Percentiles rank a stretch among this genome's conserved stretches.
Evolutionary conservation across 2,329 filamentous ascomycete species (phyloP).

Genomic region (Aureobasidium lini): DNA sequence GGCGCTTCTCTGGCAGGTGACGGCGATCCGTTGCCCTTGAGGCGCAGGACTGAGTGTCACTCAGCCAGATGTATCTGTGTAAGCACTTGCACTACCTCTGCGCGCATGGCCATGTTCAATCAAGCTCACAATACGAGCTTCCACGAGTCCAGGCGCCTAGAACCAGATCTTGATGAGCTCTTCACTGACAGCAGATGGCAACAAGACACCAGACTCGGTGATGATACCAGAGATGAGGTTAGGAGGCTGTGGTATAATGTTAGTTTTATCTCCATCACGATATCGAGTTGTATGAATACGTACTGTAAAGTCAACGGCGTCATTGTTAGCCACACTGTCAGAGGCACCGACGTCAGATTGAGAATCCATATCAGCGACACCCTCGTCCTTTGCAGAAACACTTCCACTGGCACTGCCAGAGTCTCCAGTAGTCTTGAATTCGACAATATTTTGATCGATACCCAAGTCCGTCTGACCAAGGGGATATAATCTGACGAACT

Average conservation of each 20-base stretch:
- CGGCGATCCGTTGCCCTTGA: too few relatives aligned
- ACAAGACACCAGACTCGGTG: slow-evolving; percentile 66
- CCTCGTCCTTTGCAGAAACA: slow-evolving; percentile 19
- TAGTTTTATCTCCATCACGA: slow-evolving; percentile 16
- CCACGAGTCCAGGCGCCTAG: slow-evolving; percentile 16
- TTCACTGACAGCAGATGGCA: slow-evolving; percentile 62
- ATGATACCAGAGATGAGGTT: slow-evolving; percentile 65
- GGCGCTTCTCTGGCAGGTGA: background rate
- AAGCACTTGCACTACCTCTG: background rate
- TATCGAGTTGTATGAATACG: slow-evolving; percentile 21
- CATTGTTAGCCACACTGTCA: slow-evolving; percentile 23
- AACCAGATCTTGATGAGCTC: slow-evolving; percentile 60
- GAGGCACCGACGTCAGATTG: slow-evolving; percentile 14
- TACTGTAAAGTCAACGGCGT: slow-evolving; percentile 65
- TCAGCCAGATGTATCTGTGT: background rate
- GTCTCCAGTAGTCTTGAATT: slow-evolving; percentile 54
- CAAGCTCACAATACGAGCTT: slow-evolving; percentile 4
- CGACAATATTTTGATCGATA: slow-evolving; percentile 68
- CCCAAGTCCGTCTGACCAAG: slow-evolving; percentile 74
- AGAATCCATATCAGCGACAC: slow-evolving; percentile 26
- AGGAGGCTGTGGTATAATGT: slow-evolving; percentile 47
- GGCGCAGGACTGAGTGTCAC: too few relatives aligned
- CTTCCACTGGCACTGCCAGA: slow-evolving; percentile 10
- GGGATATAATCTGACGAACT: slow-evolving; percentile 85
- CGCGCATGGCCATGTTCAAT: background rate